phyloP scores from a whole-genome alignment of 371 early-diverging fungal genomes.

The Funneliformis caledonium region DNA sequence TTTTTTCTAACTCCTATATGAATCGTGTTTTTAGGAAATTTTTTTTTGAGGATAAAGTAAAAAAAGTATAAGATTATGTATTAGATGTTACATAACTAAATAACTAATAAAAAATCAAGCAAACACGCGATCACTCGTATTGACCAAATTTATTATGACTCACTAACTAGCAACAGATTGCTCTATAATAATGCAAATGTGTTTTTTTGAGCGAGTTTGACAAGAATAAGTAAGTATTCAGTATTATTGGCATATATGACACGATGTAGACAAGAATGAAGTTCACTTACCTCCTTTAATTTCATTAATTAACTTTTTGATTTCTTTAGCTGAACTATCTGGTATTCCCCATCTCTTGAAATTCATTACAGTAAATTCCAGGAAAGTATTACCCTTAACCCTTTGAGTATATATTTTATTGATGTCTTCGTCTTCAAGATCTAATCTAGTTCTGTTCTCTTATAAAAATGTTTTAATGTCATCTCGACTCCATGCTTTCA shows the following conservation, averaged over 20 bases:
- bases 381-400: neutral
- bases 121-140: neutral
- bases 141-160: no score
- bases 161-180: no score
- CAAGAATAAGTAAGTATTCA: no score
- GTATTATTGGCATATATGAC: no score
- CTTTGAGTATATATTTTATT: neutral
- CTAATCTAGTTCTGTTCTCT: neutral
- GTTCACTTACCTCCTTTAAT: no score
- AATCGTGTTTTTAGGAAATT: conserved; percentile 4
- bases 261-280: no score
- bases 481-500: neutral
- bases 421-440: neutral
- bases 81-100: neutral
- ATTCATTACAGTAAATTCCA: no score
- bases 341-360: no score
- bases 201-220: no score
- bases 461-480: neutral
- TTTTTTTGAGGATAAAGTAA: neutral
- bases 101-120: neutral
- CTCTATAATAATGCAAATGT: no score
- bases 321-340: no score
- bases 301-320: no score
- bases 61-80: conserved; percentile 2
- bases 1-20: conserved; percentile 5